Conservation (phyloP, 257 asterid species). For the Knoxia roxburghii region DNA sequence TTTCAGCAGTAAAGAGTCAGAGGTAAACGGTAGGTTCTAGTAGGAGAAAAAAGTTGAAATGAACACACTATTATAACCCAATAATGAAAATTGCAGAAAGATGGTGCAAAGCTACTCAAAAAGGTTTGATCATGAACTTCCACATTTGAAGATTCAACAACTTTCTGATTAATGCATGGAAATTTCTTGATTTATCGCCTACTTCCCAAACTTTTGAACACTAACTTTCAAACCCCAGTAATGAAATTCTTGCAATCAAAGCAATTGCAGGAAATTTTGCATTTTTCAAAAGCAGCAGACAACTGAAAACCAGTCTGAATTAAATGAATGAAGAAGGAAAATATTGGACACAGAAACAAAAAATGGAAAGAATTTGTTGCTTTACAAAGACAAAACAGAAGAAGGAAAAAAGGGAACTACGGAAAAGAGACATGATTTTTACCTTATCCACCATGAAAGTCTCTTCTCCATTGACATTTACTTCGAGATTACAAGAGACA, state of each 20-base stretch:
- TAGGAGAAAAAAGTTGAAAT: constrained; percentile 13
- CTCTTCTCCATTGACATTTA: constrained; percentile 91
- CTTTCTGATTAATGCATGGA: constrained; percentile 9
- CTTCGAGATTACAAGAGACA: constrained; percentile 55
- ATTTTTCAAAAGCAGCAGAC: no score
- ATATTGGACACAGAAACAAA: constrained; percentile 22
- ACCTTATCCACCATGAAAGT: constrained; percentile 71
- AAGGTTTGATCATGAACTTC: neutral
- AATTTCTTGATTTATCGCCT: neutral
- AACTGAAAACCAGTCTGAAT: no score
- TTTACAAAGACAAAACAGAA: constrained; percentile 19
- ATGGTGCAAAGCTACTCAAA: neutral
- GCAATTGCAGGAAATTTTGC: no score
- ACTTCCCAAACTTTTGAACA: neutral
- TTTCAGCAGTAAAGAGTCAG: constrained; percentile 17
- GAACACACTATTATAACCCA: constrained; percentile 12
- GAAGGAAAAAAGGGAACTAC: constrained; percentile 1
- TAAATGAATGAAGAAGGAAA: no score
- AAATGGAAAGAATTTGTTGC: neutral
- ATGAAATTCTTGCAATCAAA: no score
- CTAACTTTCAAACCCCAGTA: neutral
- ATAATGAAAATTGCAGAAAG: constrained; percentile 14
- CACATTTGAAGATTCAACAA: constrained; percentile 13
- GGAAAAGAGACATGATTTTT: constrained; percentile 1
- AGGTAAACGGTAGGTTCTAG: constrained; percentile 9